These are phyloP conservation scores for Volvariella surrecta DNA, from an alignment of 1,284 basidiomycete genomes.

Conservation along the genomic window DNA sequence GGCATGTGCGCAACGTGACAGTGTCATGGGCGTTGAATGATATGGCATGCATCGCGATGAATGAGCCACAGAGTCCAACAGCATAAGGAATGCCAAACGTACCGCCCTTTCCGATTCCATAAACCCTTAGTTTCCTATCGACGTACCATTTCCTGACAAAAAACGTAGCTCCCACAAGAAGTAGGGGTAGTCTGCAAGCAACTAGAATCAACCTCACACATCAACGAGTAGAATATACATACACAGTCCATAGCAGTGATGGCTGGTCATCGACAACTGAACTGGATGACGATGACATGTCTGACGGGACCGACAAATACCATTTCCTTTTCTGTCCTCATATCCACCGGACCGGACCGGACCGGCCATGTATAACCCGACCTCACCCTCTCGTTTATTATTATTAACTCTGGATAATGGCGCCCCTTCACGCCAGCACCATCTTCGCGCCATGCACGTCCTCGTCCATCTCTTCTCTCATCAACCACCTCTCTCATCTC, in stretches of 20 bases:
- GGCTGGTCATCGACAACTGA: conserved; percentile 21
- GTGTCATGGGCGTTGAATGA: neutral
- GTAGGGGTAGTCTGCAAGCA: conserved; percentile 29
- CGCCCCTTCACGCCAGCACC: conserved; percentile 25
- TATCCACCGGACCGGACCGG: neutral
- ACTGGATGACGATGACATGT: neutral
- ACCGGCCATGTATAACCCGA: neutral
- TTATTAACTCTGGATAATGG: neutral
- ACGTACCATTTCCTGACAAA: conserved; percentile 39
- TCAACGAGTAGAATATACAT: conserved; percentile 12
- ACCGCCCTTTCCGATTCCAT: conserved; percentile 47
- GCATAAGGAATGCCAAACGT: conserved; percentile 9
- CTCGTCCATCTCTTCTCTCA: conserved; percentile 23
- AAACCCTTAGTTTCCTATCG: conserved; percentile 28
- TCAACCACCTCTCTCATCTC: conserved; percentile 26
- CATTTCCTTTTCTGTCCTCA: neutral
- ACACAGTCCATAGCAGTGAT: conserved; percentile 32
- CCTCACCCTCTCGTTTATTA: conserved; percentile 1
- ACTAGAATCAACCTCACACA: neutral
- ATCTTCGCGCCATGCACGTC: conserved; percentile 22
- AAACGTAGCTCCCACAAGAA: conserved; percentile 33
- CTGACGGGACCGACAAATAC: neutral
- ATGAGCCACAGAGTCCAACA: neutral
- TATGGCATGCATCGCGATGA: too few relatives aligned
- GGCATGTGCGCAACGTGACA: too few relatives aligned